Base-by-base conservation (phyloP, 768 basidiomycete genomes). In the Sporobolomyces roseus region DNA sequence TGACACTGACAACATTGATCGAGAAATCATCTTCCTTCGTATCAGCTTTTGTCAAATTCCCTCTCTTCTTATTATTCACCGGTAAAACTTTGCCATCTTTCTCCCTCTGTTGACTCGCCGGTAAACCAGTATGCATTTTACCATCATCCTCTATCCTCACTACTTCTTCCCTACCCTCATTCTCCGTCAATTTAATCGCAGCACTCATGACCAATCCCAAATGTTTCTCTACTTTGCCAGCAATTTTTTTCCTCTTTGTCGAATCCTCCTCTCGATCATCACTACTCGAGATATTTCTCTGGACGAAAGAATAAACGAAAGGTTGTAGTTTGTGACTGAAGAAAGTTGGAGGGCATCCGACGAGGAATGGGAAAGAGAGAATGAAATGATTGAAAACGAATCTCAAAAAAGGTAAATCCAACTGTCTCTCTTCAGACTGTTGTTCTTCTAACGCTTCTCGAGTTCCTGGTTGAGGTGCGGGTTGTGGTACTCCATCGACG, bases 281-380 rank as follows among this genome's bases (percentile, higher is more conserved):
- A 35, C 38, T 33, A 85, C 81, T 58, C 10, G 86, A 83, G 53
- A 96, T 81, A 74, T 92, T 91, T 61, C 90, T 86, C 0, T 89
- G 83, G 17, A 97, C 81, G 68, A 91, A 83, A 36, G 88, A 89
- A 41, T 87, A 85, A 62, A 93, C 83, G 78, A 98, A 98, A 0
- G 94, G 93, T 79, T 98, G 94, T 4, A 99, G 84, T 79, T 99
- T 98, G 66, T 87, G 85, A 2, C 89, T 87, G 80, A 94, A 99
- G 79, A 99, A 98, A 74, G 90, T 85, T 74, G 88, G 85, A 1
- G 92, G 93, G 0, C 93, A 93, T 2, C 88, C 81, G 54, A 86
- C 85, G 78, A 99, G 86, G 82, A 99, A 96, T 19, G 96, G 96
- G 77, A 99, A 98, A 0, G 93, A 89, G 64, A 97, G 83, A 66